These are phyloP conservation scores for Juncus inflexus DNA, from an alignment of 176 grass and related monocot species.

Conservation along the genomic window DNA sequence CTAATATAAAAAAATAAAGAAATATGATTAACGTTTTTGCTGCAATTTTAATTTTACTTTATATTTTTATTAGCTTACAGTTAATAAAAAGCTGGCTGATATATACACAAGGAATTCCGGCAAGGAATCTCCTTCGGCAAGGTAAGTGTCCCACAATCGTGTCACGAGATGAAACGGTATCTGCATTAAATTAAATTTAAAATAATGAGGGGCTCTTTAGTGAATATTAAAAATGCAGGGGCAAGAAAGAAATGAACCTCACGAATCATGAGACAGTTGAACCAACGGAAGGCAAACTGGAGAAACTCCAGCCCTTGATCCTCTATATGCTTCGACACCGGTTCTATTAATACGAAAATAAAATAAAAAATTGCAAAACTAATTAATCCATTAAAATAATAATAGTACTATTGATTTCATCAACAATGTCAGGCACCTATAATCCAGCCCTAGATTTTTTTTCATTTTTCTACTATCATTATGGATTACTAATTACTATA, in stretches of 20 bases:
- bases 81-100: constrained; percentile 94
- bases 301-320: constrained; percentile 96
- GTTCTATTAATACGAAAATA: constrained; percentile 40
- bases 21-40: constrained; percentile 2
- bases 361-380: neutral
- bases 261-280: constrained; percentile 95
- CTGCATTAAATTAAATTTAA: constrained; percentile 72
- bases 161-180: constrained; percentile 93
- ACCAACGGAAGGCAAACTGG: constrained; percentile 98
- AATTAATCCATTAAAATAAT: neutral
- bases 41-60: too few species aligned
- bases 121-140: constrained; percentile 90
- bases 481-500: too few species aligned
- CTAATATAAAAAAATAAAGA: constrained; percentile 34
- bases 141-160: constrained; percentile 89
- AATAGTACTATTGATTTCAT: neutral
- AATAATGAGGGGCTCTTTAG: constrained; percentile 17
- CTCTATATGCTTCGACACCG: constrained; percentile 91
- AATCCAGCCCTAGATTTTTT: too few species aligned
- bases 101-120: constrained; percentile 98
- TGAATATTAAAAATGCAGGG: neutral
- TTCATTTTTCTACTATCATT: too few species aligned
- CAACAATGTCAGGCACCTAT: too few species aligned
- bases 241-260: constrained; percentile 43
- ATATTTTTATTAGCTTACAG: constrained; percentile 43